Conservation (phyloP, 768 basidiomycete genomes). For the Mycena galericulata region DNA sequence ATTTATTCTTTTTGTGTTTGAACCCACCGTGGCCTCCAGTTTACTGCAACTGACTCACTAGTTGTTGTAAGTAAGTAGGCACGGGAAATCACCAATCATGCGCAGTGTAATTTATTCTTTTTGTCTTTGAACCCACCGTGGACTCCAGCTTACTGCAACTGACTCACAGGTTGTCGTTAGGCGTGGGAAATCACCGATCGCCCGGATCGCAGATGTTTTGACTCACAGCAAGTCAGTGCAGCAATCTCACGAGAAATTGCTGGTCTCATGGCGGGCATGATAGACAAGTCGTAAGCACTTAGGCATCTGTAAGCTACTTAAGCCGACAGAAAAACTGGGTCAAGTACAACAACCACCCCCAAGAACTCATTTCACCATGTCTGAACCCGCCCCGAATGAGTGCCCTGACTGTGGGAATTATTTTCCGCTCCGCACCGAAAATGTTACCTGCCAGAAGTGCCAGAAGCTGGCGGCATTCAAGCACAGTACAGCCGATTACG, state of each 20-base stretch:
- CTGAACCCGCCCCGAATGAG: background rate
- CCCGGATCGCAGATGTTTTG: background rate
- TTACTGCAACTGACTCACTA: too few species aligned
- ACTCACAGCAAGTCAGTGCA: background rate
- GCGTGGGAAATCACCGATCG: background rate
- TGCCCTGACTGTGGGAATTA: constrained; percentile 14
- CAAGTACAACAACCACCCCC: background rate
- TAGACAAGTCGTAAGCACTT: background rate
- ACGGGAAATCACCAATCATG: too few species aligned
- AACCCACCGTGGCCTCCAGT: too few species aligned
- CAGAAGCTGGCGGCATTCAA: constrained; percentile 6
- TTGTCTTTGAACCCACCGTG: background rate
- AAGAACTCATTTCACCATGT: background rate
- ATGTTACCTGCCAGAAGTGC: constrained; percentile 14
- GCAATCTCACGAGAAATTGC: background rate
- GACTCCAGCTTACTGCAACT: background rate
- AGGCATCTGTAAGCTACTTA: background rate
- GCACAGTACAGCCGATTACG: constrained; percentile 8
- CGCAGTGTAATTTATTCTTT: background rate
- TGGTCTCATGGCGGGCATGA: background rate
- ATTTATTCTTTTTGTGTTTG: too few species aligned
- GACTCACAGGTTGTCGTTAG: background rate
- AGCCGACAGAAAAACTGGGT: background rate
- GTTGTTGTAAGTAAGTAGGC: too few species aligned
- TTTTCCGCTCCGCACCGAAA: constrained; percentile 5